Percentiles rank a stretch among this genome's conserved stretches.
Conservation (phyloP, 1,284 basidiomycete species). For the Papiliotrema laurentii region DNA sequence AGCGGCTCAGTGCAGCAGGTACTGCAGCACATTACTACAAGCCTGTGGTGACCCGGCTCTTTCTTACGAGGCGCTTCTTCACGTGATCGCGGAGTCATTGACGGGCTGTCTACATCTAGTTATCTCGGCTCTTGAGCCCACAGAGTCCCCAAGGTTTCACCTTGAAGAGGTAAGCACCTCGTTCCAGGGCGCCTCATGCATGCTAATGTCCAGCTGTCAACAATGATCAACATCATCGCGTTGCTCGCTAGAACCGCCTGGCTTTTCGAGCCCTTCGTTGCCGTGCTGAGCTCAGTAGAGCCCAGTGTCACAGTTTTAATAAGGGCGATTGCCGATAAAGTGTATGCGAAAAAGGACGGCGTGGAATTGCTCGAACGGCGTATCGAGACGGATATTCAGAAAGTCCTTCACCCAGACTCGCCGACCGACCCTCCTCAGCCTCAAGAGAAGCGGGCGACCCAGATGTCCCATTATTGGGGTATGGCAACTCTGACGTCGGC, state of each 20-base stretch:
- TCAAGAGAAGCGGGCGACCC: too few relatives aligned
- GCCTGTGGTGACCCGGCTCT: conserved; percentile 15
- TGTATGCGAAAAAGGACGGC: too few relatives aligned
- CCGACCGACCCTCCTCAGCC: too few relatives aligned
- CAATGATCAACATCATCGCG: background rate
- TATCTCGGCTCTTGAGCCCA: background rate
- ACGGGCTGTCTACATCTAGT: background rate
- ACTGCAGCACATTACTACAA: conserved; percentile 11
- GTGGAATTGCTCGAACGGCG: too few relatives aligned
- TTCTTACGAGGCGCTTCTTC: conserved; percentile 10
- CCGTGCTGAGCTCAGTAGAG: too few relatives aligned
- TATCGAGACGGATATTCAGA: too few relatives aligned
- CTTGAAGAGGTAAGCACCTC: background rate
- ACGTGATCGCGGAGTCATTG: background rate
- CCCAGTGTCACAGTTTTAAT: too few relatives aligned
- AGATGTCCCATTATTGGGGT: too few relatives aligned
- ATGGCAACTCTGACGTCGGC: too few relatives aligned
- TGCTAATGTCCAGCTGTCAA: conserved; percentile 3
- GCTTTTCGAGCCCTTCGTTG: background rate
- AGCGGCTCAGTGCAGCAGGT: conserved; percentile 3
- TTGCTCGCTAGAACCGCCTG: background rate
- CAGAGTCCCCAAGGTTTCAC: background rate
- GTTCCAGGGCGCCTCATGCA: background rate
- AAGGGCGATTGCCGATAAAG: too few relatives aligned
- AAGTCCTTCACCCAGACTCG: too few relatives aligned